Base-by-base conservation (phyloP, 129 eudicot species). In the Silybum marianum region DNA sequence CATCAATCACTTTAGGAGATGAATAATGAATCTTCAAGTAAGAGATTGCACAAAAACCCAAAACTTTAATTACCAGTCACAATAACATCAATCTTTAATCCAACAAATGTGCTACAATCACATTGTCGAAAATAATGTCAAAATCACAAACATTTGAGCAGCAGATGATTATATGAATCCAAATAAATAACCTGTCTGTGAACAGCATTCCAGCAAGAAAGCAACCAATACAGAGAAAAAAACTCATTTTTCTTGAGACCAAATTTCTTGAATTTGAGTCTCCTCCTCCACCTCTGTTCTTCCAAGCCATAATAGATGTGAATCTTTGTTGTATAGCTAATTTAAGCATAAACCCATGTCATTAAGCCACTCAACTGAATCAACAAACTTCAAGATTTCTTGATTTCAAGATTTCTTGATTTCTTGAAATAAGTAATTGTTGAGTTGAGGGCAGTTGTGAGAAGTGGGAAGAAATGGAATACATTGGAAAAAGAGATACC, bases 171-270 rank as follows among this genome's bases (percentile, higher is more conserved):
- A 76, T 62, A 25, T 24, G 44, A 78, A 65, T 10, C 34, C 3
- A 69, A 68, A 48, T 25, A 65, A 85, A 36, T n/a, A 44, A 80
- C 98, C 97, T 94, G 96, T 88, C 90, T 51, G 97, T 90, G 92
- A 94, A 94, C 85, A 94, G 87, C 97, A 94, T 88, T 78, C 98
- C 98, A 81, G 89, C 97, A 85, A 84, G 93, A 70, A 92, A 92
- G 87, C 95, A 92, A 9, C 90, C 89, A 72, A 89, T 69, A 51
- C 95, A 91, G 0, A 95, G 79, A n/a, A 91, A 67, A 74, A 91
- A 1, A 23, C 90, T 86, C 85, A 90, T 80, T 63, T 90, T 94
- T 83, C 86, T 84, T 9, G 98, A 85, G 32, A 90, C 66, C 78
- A 85, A 83, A 82, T 30, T 89, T 80, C 89, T 92, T 36, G 87